Base-by-base conservation (phyloP, 1,139 yeast species). In the Sugiyamaella grinbergsii region DNA sequence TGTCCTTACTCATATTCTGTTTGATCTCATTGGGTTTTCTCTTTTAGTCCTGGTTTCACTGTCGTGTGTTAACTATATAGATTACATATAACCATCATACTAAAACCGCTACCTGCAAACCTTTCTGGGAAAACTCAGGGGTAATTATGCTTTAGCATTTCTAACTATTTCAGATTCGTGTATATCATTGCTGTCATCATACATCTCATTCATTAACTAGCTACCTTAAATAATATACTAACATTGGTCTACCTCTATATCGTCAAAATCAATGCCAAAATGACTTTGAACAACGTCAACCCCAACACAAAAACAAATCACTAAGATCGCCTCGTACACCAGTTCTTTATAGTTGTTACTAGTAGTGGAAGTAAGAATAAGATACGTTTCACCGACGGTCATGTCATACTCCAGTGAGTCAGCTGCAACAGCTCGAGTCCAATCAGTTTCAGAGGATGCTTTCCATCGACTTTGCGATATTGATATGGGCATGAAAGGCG, bases 401-500 rank as follows among this genome's bases (percentile, higher is more conserved):
- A 32, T 40, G 7, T 47, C 45, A 28, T 47, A 47, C 20, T 37
- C 29, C 18, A 29, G 44, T 5, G 44, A 41, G 36, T 36, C 34
- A 18, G 3, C 18, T 2, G 37, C 20, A 16, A 3, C 23, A 7
- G 47, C 52, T 18, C 19, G 28, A 23, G 11, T 26, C 47, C 47
- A 50, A 8, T 41, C 50, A 13, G 24, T 16, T 26, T 13, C 41
- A 15, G 42, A 15, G 3, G 45, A 22, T 5, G 49, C 45, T n/a
- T 22, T 16, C 50, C 50, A 50, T 40, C 24, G 19, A 7, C 13
- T 22, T 15, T 24, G 29, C 1, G 48, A 41, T 1, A 50, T 13
- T n/a, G 50, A 33, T 26, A 50, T 44, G 13, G 53, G 53, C 39
- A 50, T 24, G 23, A 26, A 26, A 13, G 42, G 48, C 1, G 53